Evolutionary conservation across 2,329 filamentous ascomycete genomes (phyloP).

Genomic region (Bipolaris sorokiniana): DNA sequence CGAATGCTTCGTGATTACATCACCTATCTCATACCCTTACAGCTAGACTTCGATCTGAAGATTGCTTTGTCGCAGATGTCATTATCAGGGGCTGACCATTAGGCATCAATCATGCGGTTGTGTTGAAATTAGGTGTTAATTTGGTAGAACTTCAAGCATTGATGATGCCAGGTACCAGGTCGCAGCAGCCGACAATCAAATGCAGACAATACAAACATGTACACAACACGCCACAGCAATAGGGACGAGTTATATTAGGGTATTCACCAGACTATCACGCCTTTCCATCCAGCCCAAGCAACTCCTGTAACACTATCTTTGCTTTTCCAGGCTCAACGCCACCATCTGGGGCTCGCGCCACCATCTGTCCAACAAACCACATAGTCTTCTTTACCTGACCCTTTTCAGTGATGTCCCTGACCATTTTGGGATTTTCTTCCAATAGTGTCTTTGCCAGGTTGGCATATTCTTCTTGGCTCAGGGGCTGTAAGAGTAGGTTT

Average conservation of each 20-base stretch:
- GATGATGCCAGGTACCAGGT: slow-evolving; percentile 1
- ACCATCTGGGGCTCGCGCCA: slow-evolving; percentile 64
- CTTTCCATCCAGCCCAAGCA: slow-evolving; percentile 46
- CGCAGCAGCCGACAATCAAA: slow-evolving; percentile 1
- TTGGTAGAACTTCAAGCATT: neutral
- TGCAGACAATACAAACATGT: neutral
- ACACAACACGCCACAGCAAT: neutral
- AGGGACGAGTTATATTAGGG: slow-evolving; percentile 7
- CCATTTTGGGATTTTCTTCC: slow-evolving; percentile 62
- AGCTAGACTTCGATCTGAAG: neutral
- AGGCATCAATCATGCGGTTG: neutral
- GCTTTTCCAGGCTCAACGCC: slow-evolving; percentile 67
- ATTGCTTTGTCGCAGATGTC: neutral
- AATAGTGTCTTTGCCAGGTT: slow-evolving; percentile 61
- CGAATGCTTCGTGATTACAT: neutral
- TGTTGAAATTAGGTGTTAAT: neutral
- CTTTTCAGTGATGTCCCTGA: slow-evolving; percentile 64
- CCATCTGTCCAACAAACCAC: slow-evolving; percentile 73
- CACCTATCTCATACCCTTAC: neutral
- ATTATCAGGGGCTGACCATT: neutral
- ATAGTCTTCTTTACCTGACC: slow-evolving; percentile 69
- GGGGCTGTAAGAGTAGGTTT: slow-evolving; percentile 60
- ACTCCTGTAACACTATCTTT: slow-evolving; percentile 58
- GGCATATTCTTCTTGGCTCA: slow-evolving; percentile 63
- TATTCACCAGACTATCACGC: neutral